Evolutionary conservation across 306 rosid genomes (phyloP).

Genomic region (Arachis hypogaea): DNA sequence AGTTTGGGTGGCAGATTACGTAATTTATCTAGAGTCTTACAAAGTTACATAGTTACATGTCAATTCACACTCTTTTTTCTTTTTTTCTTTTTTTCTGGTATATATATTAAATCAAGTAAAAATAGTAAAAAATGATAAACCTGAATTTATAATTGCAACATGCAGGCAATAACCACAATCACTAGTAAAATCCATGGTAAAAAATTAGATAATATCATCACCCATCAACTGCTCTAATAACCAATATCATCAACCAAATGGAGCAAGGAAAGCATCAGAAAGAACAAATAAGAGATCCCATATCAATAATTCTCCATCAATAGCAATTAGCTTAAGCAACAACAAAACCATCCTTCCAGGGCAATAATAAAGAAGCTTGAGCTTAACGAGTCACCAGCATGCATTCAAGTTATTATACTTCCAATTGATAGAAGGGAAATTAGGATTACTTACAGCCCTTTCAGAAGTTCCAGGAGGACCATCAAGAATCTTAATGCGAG

Average conservation of each 20-base stretch:
- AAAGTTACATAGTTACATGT: neutral
- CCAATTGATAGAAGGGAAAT: conserved; percentile 15
- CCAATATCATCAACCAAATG: neutral
- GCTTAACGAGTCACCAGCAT: conserved; percentile 5
- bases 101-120: neutral
- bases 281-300: conserved; percentile 23
- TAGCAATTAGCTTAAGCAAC: conserved; percentile 12
- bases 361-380: neutral
- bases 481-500: conserved; percentile 95
- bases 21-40: no score
- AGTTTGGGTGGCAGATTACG: neutral
- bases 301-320: conserved; percentile 7
- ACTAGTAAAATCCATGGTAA: neutral
- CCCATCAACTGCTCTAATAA: conserved; percentile 11
- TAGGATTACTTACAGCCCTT: conserved; percentile 82
- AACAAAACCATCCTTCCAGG: neutral
- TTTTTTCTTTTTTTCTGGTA: neutral
- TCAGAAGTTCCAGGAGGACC: conserved; percentile 98
- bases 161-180: neutral
- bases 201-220: conserved; percentile 8
- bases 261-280: neutral
- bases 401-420: conserved; percentile 18
- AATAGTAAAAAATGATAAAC: conserved; percentile 2
- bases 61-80: conserved; percentile 17
- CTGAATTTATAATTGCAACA: conserved; percentile 12